These are phyloP conservation scores for Magnusiomyces tetraspermus DNA, from an alignment of 1,139 yeast species.

Conservation along the genomic window DNA sequence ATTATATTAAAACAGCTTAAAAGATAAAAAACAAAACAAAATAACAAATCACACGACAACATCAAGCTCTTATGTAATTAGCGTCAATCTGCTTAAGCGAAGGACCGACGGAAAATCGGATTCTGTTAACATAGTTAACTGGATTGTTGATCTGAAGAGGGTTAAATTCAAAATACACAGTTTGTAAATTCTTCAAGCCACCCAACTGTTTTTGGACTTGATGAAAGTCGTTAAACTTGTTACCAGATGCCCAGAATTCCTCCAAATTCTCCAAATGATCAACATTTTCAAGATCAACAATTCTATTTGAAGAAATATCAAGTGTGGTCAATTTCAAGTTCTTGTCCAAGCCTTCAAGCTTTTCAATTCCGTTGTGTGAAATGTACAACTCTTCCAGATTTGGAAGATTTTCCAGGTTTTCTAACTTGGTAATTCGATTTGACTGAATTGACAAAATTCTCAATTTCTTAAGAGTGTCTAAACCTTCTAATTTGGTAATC, in stretches of 20 bases:
- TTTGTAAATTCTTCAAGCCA: slow-evolving; percentile 56
- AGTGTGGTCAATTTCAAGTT: slow-evolving; percentile 58
- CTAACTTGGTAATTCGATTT: slow-evolving; percentile 68
- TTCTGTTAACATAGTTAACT: slow-evolving; percentile 76
- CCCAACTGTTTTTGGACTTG: slow-evolving; percentile 61
- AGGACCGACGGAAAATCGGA: slow-evolving; percentile 62
- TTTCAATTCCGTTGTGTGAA: slow-evolving; percentile 72
- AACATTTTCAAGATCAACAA: slow-evolving; percentile 54
- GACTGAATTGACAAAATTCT: slow-evolving; percentile 81
- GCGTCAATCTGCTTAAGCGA: slow-evolving; percentile 87
- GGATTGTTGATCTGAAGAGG: slow-evolving; percentile 69
- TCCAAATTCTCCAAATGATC: slow-evolving; percentile 60
- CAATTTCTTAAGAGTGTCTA: slow-evolving; percentile 52
- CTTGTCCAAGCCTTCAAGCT: slow-evolving; percentile 70
- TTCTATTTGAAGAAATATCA: slow-evolving; percentile 71
- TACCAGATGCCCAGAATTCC: slow-evolving; percentile 90
- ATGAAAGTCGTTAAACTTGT: slow-evolving; percentile 56
- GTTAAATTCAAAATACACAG: slow-evolving; percentile 93
- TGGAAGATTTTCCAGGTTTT: slow-evolving; percentile 64
- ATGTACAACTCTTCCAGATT: slow-evolving; percentile 79
- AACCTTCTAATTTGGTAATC: slow-evolving; percentile 55
- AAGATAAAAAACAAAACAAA: neutral
- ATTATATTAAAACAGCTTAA: neutral
- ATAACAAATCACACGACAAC: neutral
- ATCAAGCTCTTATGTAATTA: slow-evolving; percentile 39